Conservation (phyloP, 768 basidiomycete genomes). For the Amyloporia xantha region DNA sequence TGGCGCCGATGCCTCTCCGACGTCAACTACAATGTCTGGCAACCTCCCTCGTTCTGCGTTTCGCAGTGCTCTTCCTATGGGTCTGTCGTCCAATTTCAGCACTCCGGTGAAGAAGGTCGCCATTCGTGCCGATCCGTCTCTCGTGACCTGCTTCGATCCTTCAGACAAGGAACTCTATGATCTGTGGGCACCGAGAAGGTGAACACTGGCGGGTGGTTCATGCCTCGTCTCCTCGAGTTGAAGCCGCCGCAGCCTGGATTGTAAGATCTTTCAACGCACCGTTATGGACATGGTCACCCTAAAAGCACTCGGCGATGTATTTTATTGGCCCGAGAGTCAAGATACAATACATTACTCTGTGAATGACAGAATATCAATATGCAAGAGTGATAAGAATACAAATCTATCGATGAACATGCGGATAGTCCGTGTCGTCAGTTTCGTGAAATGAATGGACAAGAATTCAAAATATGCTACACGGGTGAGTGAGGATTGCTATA, state of each 20-base stretch:
- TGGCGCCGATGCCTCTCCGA: slow-evolving; percentile 14
- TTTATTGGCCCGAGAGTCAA: too few species aligned
- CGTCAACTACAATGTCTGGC: slow-evolving; percentile 13
- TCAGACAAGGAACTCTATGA: slow-evolving; percentile 72
- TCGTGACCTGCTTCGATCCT: slow-evolving; percentile 70
- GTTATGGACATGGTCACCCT: too few species aligned
- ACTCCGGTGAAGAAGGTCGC: slow-evolving; percentile 28
- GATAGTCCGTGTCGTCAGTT: not conserved
- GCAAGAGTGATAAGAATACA: not conserved
- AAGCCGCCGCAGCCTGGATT: not conserved
- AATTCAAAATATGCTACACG: slow-evolving; percentile 3
- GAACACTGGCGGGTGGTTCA: slow-evolving; percentile 3
- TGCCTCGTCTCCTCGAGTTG: not conserved
- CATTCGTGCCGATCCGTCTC: slow-evolving; percentile 59
- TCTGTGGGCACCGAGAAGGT: slow-evolving; percentile 58
- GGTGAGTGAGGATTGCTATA: not conserved
- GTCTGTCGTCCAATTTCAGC: slow-evolving; percentile 12
- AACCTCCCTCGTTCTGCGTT: slow-evolving; percentile 7
- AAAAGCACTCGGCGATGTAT: too few species aligned
- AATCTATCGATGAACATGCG: not conserved
- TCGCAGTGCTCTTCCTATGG: not conserved
- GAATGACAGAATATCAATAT: not conserved
- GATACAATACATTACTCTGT: too few species aligned
- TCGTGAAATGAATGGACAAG: not conserved
- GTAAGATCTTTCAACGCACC: too few species aligned